Conservation (phyloP, 257 asterid species). For the Fraxinus anomala region DNA sequence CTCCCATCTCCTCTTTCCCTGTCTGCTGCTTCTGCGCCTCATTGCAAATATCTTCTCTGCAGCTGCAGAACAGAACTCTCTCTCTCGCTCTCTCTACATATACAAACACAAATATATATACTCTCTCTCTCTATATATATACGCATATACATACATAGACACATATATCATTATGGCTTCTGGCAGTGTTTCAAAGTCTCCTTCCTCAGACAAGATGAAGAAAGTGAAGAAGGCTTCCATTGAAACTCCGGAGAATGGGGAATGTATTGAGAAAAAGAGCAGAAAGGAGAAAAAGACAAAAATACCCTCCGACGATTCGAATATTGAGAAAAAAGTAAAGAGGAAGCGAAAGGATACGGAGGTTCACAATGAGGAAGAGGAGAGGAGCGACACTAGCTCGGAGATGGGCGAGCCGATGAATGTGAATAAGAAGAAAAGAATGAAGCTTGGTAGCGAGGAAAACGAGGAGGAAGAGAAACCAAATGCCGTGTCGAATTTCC, state of each 20-base stretch:
- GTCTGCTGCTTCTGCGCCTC: slow-evolving; percentile 44
- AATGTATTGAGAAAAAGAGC: slow-evolving; percentile 39
- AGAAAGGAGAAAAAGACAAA: slow-evolving; percentile 68
- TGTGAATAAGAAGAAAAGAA: slow-evolving; percentile 45
- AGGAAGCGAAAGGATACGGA: slow-evolving; percentile 68
- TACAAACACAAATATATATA: not conserved
- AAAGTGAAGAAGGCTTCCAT: slow-evolving; percentile 40
- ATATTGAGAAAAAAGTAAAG: slow-evolving; percentile 49
- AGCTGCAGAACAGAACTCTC: slow-evolving; percentile 39
- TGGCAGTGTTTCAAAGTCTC: slow-evolving; percentile 36
- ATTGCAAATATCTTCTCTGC: slow-evolving; percentile 30
- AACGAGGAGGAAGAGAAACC: slow-evolving; percentile 49
- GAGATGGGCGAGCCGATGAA: slow-evolving; percentile 74
- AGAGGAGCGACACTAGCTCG: slow-evolving; percentile 71
- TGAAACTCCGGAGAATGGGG: slow-evolving; percentile 40
- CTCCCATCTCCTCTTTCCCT: slow-evolving; percentile 30
- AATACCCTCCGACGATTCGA: slow-evolving; percentile 44
- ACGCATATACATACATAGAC: not conserved
- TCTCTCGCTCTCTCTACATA: not conserved
- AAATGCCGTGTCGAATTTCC: slow-evolving; percentile 63
- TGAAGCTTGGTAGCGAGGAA: slow-evolving; percentile 34
- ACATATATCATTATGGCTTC: slow-evolving; percentile 53
- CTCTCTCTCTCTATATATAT: not conserved
- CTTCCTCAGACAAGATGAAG: slow-evolving; percentile 57
- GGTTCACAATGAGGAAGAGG: slow-evolving; percentile 47